Evolutionary conservation across 352 stramenopile genomes (phyloP).

Genomic region (Pythium rishiriense): DNA sequence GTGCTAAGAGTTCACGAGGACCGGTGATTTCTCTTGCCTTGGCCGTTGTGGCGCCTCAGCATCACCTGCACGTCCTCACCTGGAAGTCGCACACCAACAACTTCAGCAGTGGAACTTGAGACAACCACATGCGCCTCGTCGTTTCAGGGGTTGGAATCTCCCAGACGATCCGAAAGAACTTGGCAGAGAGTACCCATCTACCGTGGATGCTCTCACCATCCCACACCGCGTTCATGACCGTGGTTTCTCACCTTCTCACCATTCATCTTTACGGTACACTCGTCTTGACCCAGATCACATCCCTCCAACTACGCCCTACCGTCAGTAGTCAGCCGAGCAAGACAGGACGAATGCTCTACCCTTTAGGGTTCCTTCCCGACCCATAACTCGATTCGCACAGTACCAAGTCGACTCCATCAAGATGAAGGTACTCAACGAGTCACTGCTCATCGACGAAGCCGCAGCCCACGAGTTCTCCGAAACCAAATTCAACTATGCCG

Average conservation of each 20-base stretch:
- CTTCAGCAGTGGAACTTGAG: no score
- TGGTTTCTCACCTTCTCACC: neutral
- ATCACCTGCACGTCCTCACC: no score
- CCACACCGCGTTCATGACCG: neutral
- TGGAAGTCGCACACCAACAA: no score
- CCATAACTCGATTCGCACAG: neutral
- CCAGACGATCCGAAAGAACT: neutral
- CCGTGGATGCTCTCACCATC: neutral
- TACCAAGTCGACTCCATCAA: neutral
- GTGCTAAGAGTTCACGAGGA: no score
- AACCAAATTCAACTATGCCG: slow-evolving; percentile 22
- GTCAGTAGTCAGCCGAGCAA: neutral
- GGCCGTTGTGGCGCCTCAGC: no score
- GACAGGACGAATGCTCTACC: neutral
- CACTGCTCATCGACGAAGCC: slow-evolving; percentile 3
- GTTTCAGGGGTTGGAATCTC: neutral
- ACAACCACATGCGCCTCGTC: no score
- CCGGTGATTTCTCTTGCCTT: no score
- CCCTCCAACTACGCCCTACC: neutral
- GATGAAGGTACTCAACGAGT: slow-evolving; percentile 2
- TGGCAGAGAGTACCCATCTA: neutral
- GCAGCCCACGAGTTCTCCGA: neutral
- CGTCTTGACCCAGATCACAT: neutral
- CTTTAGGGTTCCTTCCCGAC: neutral
- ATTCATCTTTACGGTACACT: neutral